phyloP scores from a whole-genome alignment of 352 stramenopile species.

The Phytophthora cryptogea region DNA sequence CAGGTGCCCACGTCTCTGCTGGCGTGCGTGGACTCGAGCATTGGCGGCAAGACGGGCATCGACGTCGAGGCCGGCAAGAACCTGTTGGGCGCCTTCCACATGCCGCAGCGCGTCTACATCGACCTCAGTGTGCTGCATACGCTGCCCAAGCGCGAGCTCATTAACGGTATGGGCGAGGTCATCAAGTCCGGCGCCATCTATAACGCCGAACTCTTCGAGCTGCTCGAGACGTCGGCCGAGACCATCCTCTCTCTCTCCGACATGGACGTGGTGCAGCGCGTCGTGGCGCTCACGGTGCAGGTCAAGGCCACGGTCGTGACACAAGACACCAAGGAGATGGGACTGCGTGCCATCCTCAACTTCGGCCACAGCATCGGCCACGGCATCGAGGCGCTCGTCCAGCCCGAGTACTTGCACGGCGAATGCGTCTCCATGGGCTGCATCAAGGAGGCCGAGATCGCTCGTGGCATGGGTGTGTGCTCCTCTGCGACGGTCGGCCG shows the following conservation, averaged over 20 bases:
- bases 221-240: constrained; percentile 93
- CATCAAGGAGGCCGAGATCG: constrained; percentile 96
- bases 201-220: constrained; percentile 93
- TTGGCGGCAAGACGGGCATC: constrained; percentile 98
- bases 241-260: constrained; percentile 63
- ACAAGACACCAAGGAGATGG: constrained; percentile 95
- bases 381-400: constrained; percentile 96
- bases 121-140: constrained; percentile 94
- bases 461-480: constrained; percentile 75
- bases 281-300: constrained; percentile 70
- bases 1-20: constrained; percentile 97
- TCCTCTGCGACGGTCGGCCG: constrained; percentile 71
- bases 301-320: constrained; percentile 97
- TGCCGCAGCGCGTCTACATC: constrained; percentile 97
- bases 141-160: constrained; percentile 96
- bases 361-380: constrained; percentile 99
- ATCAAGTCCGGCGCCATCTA: constrained; percentile 98
- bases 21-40: constrained; percentile 98
- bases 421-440: constrained; percentile 98
- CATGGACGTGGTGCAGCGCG: constrained; percentile 69
- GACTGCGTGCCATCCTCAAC: constrained; percentile 96
- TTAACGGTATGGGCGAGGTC: constrained; percentile 95
- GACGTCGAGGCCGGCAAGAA: constrained; percentile 97
- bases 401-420: constrained; percentile 96
- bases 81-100: constrained; percentile 98